Evolutionary conservation across 192 early-diverging fungal genomes (phyloP).

Genomic region (Mycoemilia scoparia): DNA sequence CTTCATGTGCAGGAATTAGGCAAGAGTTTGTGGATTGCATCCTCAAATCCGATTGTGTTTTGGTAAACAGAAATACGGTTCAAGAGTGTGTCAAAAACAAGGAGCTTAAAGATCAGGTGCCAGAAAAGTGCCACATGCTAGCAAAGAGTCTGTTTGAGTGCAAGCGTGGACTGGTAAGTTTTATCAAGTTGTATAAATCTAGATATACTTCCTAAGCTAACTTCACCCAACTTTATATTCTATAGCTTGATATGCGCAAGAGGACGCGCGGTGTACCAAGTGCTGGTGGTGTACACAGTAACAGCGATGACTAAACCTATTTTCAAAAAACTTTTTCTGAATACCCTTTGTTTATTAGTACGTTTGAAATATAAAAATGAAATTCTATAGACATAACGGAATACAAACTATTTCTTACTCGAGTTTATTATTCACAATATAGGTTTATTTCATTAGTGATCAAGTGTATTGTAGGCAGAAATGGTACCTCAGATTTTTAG

Average conservation of each 20-base stretch:
- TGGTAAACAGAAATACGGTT: slow-evolving; percentile 19
- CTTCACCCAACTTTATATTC: too few species aligned
- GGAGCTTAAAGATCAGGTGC: slow-evolving; percentile 12
- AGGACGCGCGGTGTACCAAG: slow-evolving; percentile 24
- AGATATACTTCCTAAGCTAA: too few species aligned
- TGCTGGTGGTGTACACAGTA: slow-evolving; percentile 4
- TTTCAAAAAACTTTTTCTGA: too few species aligned
- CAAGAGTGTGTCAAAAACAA: slow-evolving; percentile 21
- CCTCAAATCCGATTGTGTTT: slow-evolving; percentile 24
- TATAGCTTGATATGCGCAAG: slow-evolving; percentile 27
- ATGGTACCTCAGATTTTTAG: too few species aligned
- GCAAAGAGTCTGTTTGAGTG: slow-evolving; percentile 25
- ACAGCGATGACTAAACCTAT: slow-evolving; percentile 15
- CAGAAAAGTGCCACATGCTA: slow-evolving; percentile 15
- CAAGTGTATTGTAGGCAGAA: too few species aligned
- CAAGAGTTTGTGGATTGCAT: slow-evolving; percentile 25
- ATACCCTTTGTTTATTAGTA: too few species aligned
- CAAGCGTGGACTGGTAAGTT: slow-evolving; percentile 27
- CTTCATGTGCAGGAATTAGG: slow-evolving; percentile 24
- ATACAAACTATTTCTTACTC: too few species aligned
- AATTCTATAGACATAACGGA: too few species aligned
- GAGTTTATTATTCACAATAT: too few species aligned
- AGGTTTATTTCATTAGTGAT: too few species aligned
- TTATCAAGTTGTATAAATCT: too few species aligned
- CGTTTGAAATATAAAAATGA: too few species aligned